Evolutionary conservation across 1,139 yeast species (phyloP), one percentile per base, ranked within the genome.

Genomic region (Geotrichum bryndzae): DNA sequence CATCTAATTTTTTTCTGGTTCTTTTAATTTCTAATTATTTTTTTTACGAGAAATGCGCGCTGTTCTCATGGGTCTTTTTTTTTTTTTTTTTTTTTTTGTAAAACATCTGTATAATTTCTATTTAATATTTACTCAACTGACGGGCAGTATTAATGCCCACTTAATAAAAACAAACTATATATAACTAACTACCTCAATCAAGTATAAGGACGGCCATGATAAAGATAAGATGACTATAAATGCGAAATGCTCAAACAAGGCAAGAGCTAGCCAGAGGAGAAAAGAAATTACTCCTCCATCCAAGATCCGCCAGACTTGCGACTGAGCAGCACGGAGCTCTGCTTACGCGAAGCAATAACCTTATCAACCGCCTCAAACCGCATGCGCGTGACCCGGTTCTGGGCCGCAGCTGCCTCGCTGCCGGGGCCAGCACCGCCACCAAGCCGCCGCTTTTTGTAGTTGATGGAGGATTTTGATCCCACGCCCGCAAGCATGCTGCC

Each of bases 391-490:
- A 41, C 22, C 48, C 48, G 48, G 23, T 29, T 29, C 33, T 29
- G 33, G 10, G 33, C 33, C 10, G 48, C 18, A 2, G 48, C 48
- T 5, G 48, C 18, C 13, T 41, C 48, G 22, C 48, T 15, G 48
- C 22, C 22, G 13, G 48, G 48, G 5, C 48, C 33, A 8, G 10
- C 33, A 8, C 48, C 18, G 23, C 48, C 48, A n/a, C 2, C 18
- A 10, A 41, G 22, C 22, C 22, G 48, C 22, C 48, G 48, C 8
- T 41, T 41, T 15, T 41, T 27, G 41, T 53, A 58, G 38, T 53
- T 56, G 31, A 51, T 61, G 22, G 59, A 59, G 41, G 57, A 56
- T 29, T 29, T 56, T 23, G 46, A 59, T 51, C 50, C 48, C 35
- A 54, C 45, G 13, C 51, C 33, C 2, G 57, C 45, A 2, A 29